Percentiles rank a stretch among this genome's conserved stretches.
These are phyloP conservation scores for Trametes villosa DNA, from an alignment of 768 basidiomycete species.

Conservation along the genomic window DNA sequence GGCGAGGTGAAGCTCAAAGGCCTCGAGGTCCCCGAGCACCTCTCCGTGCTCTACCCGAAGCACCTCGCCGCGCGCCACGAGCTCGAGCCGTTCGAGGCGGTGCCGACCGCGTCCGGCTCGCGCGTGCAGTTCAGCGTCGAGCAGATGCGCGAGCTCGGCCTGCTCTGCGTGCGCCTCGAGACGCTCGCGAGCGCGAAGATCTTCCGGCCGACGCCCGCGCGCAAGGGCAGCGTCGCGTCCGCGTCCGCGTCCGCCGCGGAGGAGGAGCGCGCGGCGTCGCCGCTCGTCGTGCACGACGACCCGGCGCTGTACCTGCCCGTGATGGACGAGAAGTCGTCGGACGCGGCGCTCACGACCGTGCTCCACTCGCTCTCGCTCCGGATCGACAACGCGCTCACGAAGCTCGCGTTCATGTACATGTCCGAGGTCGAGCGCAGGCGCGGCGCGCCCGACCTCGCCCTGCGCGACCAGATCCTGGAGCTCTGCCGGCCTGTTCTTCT, in stretches of 20 bases:
- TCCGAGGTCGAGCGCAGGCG: slow-evolving; percentile 13
- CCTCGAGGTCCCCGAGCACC: slow-evolving; percentile 84
- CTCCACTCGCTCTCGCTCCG: slow-evolving; percentile 77
- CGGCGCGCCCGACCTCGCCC: slow-evolving; percentile 16
- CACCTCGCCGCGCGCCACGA: slow-evolving; percentile 74
- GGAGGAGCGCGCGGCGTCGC: slow-evolving; percentile 19
- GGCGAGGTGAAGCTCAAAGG: slow-evolving; percentile 96
- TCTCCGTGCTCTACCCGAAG: slow-evolving; percentile 84
- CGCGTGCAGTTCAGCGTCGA: slow-evolving; percentile 71
- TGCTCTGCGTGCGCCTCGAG: slow-evolving; percentile 80
- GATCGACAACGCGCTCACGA: slow-evolving; percentile 67
- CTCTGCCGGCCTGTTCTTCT: slow-evolving; percentile 17
- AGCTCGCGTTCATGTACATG: slow-evolving; percentile 27
- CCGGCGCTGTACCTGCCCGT: slow-evolving; percentile 68
- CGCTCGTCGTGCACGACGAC: slow-evolving; percentile 48
- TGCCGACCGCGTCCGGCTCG: slow-evolving; percentile 45
- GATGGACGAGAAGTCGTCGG: slow-evolving; percentile 67
- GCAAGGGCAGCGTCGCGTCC: slow-evolving; percentile 50
- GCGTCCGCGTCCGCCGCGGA: slow-evolving; percentile 27
- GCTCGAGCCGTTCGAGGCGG: slow-evolving; percentile 39
- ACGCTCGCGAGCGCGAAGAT: slow-evolving; percentile 66
- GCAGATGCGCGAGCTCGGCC: slow-evolving; percentile 74
- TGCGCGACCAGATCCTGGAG: slow-evolving; percentile 21
- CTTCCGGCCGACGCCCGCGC: slow-evolving; percentile 50
- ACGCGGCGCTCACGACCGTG: slow-evolving; percentile 72